Base-by-base conservation (phyloP, 2,329 filamentous ascomycete genomes). In the Byssothecium circinans region DNA sequence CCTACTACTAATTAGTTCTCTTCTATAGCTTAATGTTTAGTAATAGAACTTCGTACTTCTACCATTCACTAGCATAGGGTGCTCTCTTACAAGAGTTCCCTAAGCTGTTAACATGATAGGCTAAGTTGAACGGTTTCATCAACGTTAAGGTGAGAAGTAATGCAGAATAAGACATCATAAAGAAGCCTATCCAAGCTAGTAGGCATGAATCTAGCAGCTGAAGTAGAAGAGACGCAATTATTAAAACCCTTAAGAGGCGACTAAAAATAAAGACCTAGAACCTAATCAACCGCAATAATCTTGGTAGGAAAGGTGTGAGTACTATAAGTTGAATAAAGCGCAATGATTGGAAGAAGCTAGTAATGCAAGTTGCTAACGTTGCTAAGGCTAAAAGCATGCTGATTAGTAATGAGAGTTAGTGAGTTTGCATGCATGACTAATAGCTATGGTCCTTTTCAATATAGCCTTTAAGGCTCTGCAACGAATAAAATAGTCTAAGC, bases 141-240 rank as follows among this genome's bases (percentile, higher is more conserved):
- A 20, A 85, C 69, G 15, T 79, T 74, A 30, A 89, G 74, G 45
- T 75, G 69, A 6, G 73, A 72, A 7, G 79, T 75, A 42, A 88
- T 78, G 42, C 80, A 76, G 41, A 80, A 80, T 22, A 87, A 69
- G n/a, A 88, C 74, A 67, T 89, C 86, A 60, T 81, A 84, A 0
- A 86, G 85, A 11, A 88, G 67, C 23, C 60, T 55, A 49, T 78
- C 72, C 35, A 81, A 62, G 17, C 53, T 53, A 41, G 53, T 38
- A 54, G 51, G 51, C 67, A 70, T 70, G 51, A 54, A 58, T 25
- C 23, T 25, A 6, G 10, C 23, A 5, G 39, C 7, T 7, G 18
- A 25, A 22, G 5, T 14, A 17, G 20, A 33, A 20, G 20, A 36
- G 12, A 30, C 10, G 15, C n/a, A n/a, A n/a, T n/a, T n/a, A n/a